Base-by-base conservation (phyloP, 441 rosid species). In the Populus trichocarpa region DNA sequence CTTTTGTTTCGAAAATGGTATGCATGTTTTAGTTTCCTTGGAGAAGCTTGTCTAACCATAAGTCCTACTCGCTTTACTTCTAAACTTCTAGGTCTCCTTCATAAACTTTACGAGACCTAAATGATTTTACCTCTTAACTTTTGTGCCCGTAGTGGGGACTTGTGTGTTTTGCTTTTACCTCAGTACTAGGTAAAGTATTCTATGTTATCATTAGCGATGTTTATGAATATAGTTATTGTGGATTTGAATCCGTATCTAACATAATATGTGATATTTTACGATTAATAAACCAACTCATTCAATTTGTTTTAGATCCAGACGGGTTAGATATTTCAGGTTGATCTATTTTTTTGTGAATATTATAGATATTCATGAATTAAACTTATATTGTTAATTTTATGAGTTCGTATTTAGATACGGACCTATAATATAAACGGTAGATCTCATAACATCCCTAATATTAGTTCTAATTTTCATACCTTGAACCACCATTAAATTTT, bases 391-490 rank as follows among this genome's bases (percentile, higher is more conserved):
- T 1, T 33, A 33, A 33, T 33, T 6, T 33, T 33, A 10, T 3
- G 1, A 3, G 46, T 40, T 12, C 0, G 3, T 40, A 11, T 40
- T 40, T 40, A 40, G 1, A 10, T 0, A 0, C 13, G 1, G 0
- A 46, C 1, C 16, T 46, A 46, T 3, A 46, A 13, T 32, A 46
- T 46, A 1, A 0, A 46, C 1, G 4, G 18, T 46, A 3, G 53
- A 4, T 46, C 4, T 42, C 53, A 46, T 46, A 14, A 40, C 4
- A 11, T 4, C 1, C 0, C 1, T 6, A 6, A 6, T 33, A 33
- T 33, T 33, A 33, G 0, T 0, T 33, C 0, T 33, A 33, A 6
- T 6, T 33, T 33, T 1, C 7, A 33, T 33, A 33, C 35, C 1
- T 33, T 33, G 0, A 7, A 33, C 1, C 35, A 33, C 8, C 8